Evolutionary conservation across 164 flowering plant species (phyloP), one percentile per base, ranked within the genome.

Genomic region (Tinospora cordifolia): DNA sequence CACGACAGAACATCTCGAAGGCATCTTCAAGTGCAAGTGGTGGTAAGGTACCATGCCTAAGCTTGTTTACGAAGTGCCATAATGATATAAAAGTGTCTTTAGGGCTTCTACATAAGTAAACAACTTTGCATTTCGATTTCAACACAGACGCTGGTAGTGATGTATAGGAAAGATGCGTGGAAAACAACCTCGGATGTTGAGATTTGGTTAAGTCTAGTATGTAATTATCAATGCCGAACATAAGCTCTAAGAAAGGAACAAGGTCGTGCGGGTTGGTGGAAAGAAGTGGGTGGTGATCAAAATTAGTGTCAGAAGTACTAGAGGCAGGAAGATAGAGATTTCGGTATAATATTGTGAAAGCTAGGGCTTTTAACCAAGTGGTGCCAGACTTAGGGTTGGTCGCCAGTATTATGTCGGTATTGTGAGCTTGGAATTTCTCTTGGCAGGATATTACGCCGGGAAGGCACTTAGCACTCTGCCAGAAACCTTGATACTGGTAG

Each of bases 91-190:
- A 49, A 5, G 58, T 49, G 17, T 49, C 58, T 19, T 49, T 49
- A 3, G 58, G 58, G 6, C 17, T 49, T 0, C 58, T 21, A 49
- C 58, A 49, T 49, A 49, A 0, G 21, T 49, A 49, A 6, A 49
- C 21, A 49, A 49, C 17, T 15, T 6, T 4, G 1, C 58, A 49
- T 15, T 15, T 19, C 3, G 2, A 14, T 4, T 21, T 1, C 34
- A 19, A 47, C 3, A 75, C 7, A 1, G 76, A 66, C 8, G 27
- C 39, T 0, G 74, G 74, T 11, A 78, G 25, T 13, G 57, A 47
- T 5, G 34, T 3, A 62, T n/a, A 68, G 8, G 80, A 64, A 0
- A 71, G 3, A 17, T 74, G 77, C 0, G 80, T 67, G 19, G 41
- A 1, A 6, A 64, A 9, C 4, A 75, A 26, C 24, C 77, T 27